Evolutionary conservation across 2,329 filamentous ascomycete species (phyloP).

Genomic region (Exophiala viscosa): DNA sequence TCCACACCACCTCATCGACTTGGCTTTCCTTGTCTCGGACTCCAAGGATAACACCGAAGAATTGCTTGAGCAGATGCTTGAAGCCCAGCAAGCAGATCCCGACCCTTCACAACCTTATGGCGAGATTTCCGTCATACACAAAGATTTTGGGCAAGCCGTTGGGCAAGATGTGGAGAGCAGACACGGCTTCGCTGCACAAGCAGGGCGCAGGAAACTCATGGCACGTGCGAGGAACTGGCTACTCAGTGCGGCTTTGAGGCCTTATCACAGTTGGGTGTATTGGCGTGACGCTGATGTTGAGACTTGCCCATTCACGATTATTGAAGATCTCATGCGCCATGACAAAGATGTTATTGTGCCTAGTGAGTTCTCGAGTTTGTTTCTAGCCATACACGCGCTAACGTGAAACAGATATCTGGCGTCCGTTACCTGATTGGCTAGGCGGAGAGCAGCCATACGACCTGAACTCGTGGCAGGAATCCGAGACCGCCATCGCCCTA

Average conservation of each 20-base stretch:
- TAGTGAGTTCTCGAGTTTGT: slow-evolving; percentile 60
- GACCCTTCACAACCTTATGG: slow-evolving; percentile 82
- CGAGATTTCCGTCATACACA: slow-evolving; percentile 96
- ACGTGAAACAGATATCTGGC: slow-evolving; percentile 75
- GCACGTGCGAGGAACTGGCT: slow-evolving; percentile 97
- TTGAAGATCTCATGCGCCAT: slow-evolving; percentile 97
- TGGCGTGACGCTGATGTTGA: slow-evolving; percentile 99
- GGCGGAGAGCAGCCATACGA: slow-evolving; percentile 98
- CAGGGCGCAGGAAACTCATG: slow-evolving; percentile 91
- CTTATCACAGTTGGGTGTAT: slow-evolving; percentile 98
- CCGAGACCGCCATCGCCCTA: slow-evolving; percentile 87
- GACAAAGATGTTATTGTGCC: slow-evolving; percentile 99
- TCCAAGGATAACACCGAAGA: slow-evolving; percentile 87
- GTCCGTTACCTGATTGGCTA: slow-evolving; percentile 97
- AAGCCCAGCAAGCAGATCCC: slow-evolving; percentile 72
- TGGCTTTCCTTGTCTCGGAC: slow-evolving; percentile 95
- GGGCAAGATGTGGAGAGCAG: slow-evolving; percentile 96
- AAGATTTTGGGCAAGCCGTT: slow-evolving; percentile 97
- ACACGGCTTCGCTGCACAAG: slow-evolving; percentile 95
- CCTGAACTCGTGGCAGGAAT: slow-evolving; percentile 98
- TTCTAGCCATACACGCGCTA: not conserved
- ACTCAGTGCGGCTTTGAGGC: slow-evolving; percentile 83
- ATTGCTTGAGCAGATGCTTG: slow-evolving; percentile 69
- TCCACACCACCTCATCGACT: slow-evolving; percentile 90
- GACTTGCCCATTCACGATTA: slow-evolving; percentile 91